A percentile compares a stretch with the other conserved stretches of the same genome.
Evolutionary conservation across 768 basidiomycete genomes (phyloP).

Genomic region (Brasilioporus rufonigricans): DNA sequence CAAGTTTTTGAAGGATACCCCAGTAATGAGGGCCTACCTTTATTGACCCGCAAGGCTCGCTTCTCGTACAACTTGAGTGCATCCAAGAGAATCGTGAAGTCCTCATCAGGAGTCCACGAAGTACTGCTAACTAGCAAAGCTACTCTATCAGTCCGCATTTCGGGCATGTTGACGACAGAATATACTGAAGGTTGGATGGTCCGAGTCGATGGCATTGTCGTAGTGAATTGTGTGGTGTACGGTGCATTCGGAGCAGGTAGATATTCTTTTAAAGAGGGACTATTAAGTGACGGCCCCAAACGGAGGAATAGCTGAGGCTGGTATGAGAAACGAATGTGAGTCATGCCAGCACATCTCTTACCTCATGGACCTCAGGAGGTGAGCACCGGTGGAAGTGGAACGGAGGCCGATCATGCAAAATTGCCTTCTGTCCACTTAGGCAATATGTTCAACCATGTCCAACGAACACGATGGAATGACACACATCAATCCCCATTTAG

Average conservation of each 20-base stretch:
- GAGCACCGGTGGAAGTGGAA: conserved; percentile 73
- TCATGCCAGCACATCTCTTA: conserved; percentile 29
- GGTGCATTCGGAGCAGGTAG: conserved; percentile 50
- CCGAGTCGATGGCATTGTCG: conserved; percentile 20
- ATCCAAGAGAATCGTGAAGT: conserved; percentile 79
- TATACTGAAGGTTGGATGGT: conserved; percentile 23
- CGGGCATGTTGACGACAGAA: conserved; percentile 36
- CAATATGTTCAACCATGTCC: conserved; percentile 3
- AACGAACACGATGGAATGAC: conserved; percentile 27
- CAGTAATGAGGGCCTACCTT: conserved; percentile 4
- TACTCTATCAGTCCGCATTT: conserved; percentile 68
- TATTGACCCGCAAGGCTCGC: conserved; percentile 41
- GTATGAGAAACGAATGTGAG: background rate
- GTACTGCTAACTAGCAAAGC: conserved; percentile 90
- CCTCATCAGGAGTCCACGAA: conserved; percentile 97
- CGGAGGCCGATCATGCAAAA: conserved; percentile 91
- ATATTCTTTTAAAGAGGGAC: conserved; percentile 43
- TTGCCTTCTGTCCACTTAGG: conserved; percentile 68
- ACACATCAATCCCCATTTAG: conserved; percentile 76
- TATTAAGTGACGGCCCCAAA: conserved; percentile 39
- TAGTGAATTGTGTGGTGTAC: conserved; percentile 65
- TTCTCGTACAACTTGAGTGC: conserved; percentile 72
- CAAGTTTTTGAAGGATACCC: background rate
- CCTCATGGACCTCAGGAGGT: conserved; percentile 74
- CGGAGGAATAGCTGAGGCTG: conserved; percentile 48